phyloP scores from a whole-genome alignment of 2,329 filamentous ascomycete genomes.

The Ascochyta koolunga region DNA sequence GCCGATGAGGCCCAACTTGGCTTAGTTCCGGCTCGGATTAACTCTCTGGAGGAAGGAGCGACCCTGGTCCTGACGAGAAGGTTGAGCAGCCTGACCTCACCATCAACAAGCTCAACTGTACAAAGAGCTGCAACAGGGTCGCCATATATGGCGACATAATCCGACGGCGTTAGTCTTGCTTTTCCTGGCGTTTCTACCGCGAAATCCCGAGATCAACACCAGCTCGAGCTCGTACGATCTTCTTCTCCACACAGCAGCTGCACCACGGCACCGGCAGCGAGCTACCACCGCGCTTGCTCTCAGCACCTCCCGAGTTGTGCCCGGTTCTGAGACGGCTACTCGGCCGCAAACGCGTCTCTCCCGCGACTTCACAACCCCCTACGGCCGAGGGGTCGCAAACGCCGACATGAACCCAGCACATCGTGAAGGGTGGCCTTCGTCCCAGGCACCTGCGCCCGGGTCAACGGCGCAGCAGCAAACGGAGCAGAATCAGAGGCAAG shows the following conservation, averaged over 20 bases:
- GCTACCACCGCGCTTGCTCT: conserved; percentile 17
- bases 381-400: conserved; percentile 38
- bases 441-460: conserved; percentile 56
- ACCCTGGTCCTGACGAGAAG: conserved; percentile 8
- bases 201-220: conserved; percentile 18
- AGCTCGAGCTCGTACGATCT: conserved; percentile 33
- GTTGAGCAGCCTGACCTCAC: conserved; percentile 5
- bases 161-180: conserved; percentile 13
- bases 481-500: conserved; percentile 43
- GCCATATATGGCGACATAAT: conserved; percentile 27
- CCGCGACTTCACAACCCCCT: conserved; percentile 24
- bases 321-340: conserved; percentile 11
- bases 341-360: conserved; percentile 24
- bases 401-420: conserved; percentile 50
- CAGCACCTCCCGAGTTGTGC: conserved; percentile 28
- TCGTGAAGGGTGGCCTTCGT: conserved; percentile 49
- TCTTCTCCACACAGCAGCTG: conserved; percentile 30
- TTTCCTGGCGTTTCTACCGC: conserved; percentile 20
- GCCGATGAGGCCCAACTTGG: background rate
- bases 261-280: conserved; percentile 19
- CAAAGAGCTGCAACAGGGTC: conserved; percentile 20
- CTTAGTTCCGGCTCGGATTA: conserved; percentile 10
- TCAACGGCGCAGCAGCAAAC: conserved; percentile 45
- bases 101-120: conserved; percentile 7
- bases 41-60: conserved; percentile 9